Evolutionary conservation across 805 yeast genomes (phyloP).

Genomic region (Priceomyces haplophilus): DNA sequence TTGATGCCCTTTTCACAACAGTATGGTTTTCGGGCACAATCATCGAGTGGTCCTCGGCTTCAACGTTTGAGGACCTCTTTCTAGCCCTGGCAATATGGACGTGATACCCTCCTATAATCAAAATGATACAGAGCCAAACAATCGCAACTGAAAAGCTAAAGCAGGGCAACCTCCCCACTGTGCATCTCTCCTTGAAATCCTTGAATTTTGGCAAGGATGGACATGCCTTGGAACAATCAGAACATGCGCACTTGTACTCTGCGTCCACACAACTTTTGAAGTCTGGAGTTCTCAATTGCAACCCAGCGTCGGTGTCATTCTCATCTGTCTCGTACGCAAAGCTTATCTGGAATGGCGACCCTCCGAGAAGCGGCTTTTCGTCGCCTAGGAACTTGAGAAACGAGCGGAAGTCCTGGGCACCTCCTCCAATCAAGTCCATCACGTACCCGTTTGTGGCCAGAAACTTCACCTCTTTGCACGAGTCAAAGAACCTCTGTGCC

Average conservation of each 20-base stretch:
- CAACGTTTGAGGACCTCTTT: conserved; percentile 5
- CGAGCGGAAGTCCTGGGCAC: conserved; percentile 69
- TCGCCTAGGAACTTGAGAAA: conserved; percentile 91
- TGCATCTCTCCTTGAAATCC: conserved; percentile 41
- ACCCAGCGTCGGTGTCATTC: conserved; percentile 13
- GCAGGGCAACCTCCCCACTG: conserved; percentile 65
- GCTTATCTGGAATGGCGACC: conserved; percentile 93
- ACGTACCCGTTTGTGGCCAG: conserved; percentile 94
- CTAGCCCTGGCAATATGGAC: conserved; percentile 22
- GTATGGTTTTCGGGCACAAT: conserved; percentile 13
- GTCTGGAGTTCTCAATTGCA: conserved; percentile 24
- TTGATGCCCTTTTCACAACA: conserved; percentile 5
- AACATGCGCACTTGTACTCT: conserved; percentile 77
- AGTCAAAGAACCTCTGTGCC: conserved; percentile 69
- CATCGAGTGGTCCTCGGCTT: conserved; percentile 14
- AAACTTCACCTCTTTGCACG: conserved; percentile 87
- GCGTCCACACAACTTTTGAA: conserved; percentile 58
- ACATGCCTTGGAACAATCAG: conserved; percentile 83
- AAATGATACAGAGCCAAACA: conserved; percentile 38
- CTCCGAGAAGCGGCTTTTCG: conserved; percentile 89
- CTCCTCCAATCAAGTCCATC: conserved; percentile 98
- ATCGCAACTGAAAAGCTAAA: conserved; percentile 61
- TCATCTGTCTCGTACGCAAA: conserved; percentile 46
- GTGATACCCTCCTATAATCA: conserved; percentile 45
- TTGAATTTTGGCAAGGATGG: conserved; percentile 58